Conservation (phyloP, 805 yeast species). For the Torulaspora gathmanii region DNA sequence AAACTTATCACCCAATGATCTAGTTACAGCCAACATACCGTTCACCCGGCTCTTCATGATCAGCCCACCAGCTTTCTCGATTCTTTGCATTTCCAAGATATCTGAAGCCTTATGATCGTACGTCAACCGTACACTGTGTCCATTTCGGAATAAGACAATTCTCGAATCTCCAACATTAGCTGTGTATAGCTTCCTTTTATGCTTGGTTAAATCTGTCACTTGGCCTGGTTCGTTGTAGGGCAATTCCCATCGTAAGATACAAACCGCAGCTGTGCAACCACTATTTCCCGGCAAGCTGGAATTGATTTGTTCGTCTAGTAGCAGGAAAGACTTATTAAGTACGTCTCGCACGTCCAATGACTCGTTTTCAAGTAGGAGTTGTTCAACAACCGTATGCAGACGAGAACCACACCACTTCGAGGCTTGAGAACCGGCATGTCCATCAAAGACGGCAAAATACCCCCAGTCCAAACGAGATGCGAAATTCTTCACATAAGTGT, state of each 20-base stretch:
- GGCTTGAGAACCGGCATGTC: conserved; percentile 91
- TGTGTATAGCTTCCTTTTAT: conserved; percentile 75
- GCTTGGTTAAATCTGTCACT: conserved; percentile 36
- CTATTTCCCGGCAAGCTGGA: conserved; percentile 63
- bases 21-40: conserved; percentile 90
- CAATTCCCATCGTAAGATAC: conserved; percentile 79
- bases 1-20: conserved; percentile 91
- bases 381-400: conserved; percentile 65
- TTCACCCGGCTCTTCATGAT: conserved; percentile 88
- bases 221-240: conserved; percentile 31
- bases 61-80: conserved; percentile 76
- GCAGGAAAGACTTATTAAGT: conserved; percentile 62
- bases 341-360: conserved; percentile 57
- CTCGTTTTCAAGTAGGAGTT: conserved; percentile 47
- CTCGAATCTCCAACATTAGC: conserved; percentile 96
- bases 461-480: conserved; percentile 92
- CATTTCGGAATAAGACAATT: conserved; percentile 69
- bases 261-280: conserved; percentile 96
- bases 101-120: conserved; percentile 95
- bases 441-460: conserved; percentile 92
- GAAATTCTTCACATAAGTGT: conserved; percentile 85
- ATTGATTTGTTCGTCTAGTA: conserved; percentile 67
- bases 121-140: conserved; percentile 70
- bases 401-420: conserved; percentile 94
- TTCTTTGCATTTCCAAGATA: conserved; percentile 65